Evolutionary conservation across 805 yeast genomes (phyloP).

Genomic region (Candida rishiriensis): DNA sequence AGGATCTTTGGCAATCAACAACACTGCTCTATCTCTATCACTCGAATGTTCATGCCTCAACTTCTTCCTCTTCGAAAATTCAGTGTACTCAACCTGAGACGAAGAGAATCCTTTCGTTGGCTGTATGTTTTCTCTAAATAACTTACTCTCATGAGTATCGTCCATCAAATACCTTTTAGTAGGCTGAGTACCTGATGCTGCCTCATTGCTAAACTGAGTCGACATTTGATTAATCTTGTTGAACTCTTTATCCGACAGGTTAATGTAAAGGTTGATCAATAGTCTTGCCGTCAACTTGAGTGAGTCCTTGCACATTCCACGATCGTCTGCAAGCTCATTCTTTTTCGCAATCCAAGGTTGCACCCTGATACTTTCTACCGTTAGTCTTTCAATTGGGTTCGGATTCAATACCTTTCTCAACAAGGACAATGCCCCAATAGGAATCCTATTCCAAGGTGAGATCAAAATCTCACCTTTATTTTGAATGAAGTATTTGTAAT

Average conservation of each 20-base stretch:
- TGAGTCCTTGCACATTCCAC: conserved; percentile 54
- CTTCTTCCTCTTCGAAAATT: conserved; percentile 31
- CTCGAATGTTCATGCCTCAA: conserved; percentile 20
- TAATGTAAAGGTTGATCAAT: conserved; percentile 48
- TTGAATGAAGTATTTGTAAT: conserved; percentile 29
- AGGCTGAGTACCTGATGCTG: conserved; percentile 44
- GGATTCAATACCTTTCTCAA: conserved; percentile 50
- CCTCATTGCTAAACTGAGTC: conserved; percentile 14
- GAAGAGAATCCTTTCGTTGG: conserved; percentile 26
- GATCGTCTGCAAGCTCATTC: conserved; percentile 37
- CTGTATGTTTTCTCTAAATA: conserved; percentile 24
- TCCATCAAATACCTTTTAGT: conserved; percentile 32
- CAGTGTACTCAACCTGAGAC: conserved; percentile 40
- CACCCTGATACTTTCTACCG: conserved; percentile 35
- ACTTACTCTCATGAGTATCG: conserved; percentile 26
- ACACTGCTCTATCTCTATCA: conserved; percentile 30
- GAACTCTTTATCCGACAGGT: conserved; percentile 46
- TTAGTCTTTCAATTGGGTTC: conserved; percentile 40
- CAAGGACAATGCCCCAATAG: conserved; percentile 45
- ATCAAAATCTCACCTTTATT: conserved; percentile 42
- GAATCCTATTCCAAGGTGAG: conserved; percentile 54
- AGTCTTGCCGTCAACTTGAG: conserved; percentile 44
- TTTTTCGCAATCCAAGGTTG: conserved; percentile 54
- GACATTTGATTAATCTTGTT: conserved; percentile 25
- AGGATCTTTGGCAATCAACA: conserved; percentile 45